Evolutionary conservation across 352 stramenopile genomes (phyloP).

Genomic region (Pythium periplocum): DNA sequence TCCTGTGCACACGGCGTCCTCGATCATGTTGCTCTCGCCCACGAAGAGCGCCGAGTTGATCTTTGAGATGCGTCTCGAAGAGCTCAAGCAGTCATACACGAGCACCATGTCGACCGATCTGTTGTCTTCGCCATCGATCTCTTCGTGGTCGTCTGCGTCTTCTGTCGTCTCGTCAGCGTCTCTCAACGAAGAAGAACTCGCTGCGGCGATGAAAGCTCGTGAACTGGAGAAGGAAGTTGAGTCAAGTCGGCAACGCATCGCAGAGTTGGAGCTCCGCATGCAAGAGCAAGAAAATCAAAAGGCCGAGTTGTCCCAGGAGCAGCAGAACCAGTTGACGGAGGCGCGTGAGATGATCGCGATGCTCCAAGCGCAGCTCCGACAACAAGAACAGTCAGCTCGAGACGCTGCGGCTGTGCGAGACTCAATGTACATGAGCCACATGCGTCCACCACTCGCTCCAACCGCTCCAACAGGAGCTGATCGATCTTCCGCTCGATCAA

Average conservation of each 20-base stretch:
- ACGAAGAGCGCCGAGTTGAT: slow-evolving; percentile 9
- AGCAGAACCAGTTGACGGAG: slow-evolving; percentile 53
- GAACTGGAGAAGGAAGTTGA: slow-evolving; percentile 72
- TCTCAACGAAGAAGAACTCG: slow-evolving; percentile 53
- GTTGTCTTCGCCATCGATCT: not conserved
- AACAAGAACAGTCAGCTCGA: slow-evolving; percentile 47
- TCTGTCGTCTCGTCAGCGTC: slow-evolving; percentile 6
- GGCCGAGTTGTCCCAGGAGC: slow-evolving; percentile 45
- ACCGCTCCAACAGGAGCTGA: not conserved
- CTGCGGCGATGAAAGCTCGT: slow-evolving; percentile 44
- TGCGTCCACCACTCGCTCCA: slow-evolving; percentile 21
- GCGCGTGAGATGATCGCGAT: slow-evolving; percentile 46
- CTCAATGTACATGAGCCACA: slow-evolving; percentile 49
- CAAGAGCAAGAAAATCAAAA: slow-evolving; percentile 48
- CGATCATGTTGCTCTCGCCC: slow-evolving; percentile 14
- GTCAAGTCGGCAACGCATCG: slow-evolving; percentile 50
- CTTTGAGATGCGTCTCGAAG: slow-evolving; percentile 5
- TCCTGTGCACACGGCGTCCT: not conserved
- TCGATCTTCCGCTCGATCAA: not conserved
- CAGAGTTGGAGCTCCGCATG: slow-evolving; percentile 50
- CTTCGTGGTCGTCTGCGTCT: slow-evolving; percentile 11
- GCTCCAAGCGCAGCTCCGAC: slow-evolving; percentile 49
- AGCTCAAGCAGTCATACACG: slow-evolving; percentile 11
- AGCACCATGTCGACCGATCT: slow-evolving; percentile 11
- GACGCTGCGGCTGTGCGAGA: slow-evolving; percentile 46